Base-by-base conservation (phyloP, 2,329 filamentous ascomycete genomes). In the Sphaerulina populicola region DNA sequence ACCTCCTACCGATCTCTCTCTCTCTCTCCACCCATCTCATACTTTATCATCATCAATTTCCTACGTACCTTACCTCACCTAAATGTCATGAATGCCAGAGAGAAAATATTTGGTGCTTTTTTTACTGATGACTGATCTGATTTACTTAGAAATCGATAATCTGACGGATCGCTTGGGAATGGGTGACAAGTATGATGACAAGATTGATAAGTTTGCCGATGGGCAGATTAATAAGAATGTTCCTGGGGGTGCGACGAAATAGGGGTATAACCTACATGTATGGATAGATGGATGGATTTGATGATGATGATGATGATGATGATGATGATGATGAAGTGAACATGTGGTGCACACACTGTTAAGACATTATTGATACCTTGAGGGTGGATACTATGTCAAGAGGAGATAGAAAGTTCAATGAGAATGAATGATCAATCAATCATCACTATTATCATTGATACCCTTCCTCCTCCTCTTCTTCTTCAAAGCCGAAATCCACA, bases 131-230 rank as follows among this genome's bases (percentile, higher is more conserved):
- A 3, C 6, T 23, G 21, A 23, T 23, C 6, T 23, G n/a, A n/a
- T n/a, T 23, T 23, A 23, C 3, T 6, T 6, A 49, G 58, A 51
- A 29, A 57, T 59, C 37, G 58, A 60, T 47, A 45, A 55, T 21
- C 47, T 49, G 12, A 60, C 58, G 41, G 58, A 60, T 52, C 50
- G 51, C 15, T 37, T 39, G 14, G 58, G 57, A 14, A 23, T 60
- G 7, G 58, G 58, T 11, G 58, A 60, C 51, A 60, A 59, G 49
- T 59, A 60, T 52, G 58, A 60, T 31, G 53, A 58, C 44, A 58
- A 59, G 54, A 60, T 60, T 52, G 49, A 59, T 55, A 59, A 60
- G 52, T n/a, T 59, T 14, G 56, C 57, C 38, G 58, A 60, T 33
- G 51, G 54, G 29, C 54, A 60, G 46, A 50, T 59, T 45, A 59